Conservation (phyloP, 371 early-diverging fungal species). For the Coemansia linderi region DNA sequence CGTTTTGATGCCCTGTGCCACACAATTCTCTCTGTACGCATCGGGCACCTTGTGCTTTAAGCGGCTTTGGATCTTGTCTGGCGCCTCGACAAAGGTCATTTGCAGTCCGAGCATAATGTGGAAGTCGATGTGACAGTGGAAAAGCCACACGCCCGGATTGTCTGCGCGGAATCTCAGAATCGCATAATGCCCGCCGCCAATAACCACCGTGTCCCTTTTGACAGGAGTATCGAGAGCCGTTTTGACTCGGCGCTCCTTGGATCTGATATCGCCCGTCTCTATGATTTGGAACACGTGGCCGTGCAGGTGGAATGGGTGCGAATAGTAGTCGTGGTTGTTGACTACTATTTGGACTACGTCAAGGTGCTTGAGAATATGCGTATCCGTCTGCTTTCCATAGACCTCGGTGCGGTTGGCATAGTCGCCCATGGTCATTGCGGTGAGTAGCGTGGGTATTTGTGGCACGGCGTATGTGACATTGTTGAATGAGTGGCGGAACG, state of each 20-base stretch:
- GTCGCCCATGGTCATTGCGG: slow-evolving; percentile 65
- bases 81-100: slow-evolving; percentile 70
- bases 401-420: slow-evolving; percentile 56
- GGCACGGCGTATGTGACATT: slow-evolving; percentile 68
- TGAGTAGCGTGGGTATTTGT: slow-evolving; percentile 67
- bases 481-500: slow-evolving; percentile 82
- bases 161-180: slow-evolving; percentile 70
- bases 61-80: slow-evolving; percentile 52
- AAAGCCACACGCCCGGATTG: slow-evolving; percentile 79
- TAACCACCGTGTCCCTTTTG: slow-evolving; percentile 65
- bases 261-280: slow-evolving; percentile 53
- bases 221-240: slow-evolving; percentile 11
- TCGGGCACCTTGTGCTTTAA: slow-evolving; percentile 9
- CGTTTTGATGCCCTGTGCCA: slow-evolving; percentile 60
- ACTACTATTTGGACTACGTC: slow-evolving; percentile 63
- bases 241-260: slow-evolving; percentile 56
- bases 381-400: slow-evolving; percentile 61
- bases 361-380: slow-evolving; percentile 55
- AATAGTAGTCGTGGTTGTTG: slow-evolving; percentile 69
- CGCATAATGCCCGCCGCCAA: slow-evolving; percentile 62
- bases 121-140: slow-evolving; percentile 86
- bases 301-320: slow-evolving; percentile 84
- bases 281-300: slow-evolving; percentile 80
- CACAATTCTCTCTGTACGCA: slow-evolving; percentile 57
- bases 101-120: slow-evolving; percentile 69